phyloP scores from a whole-genome alignment of 441 rosid genomes.

The Geranium incanum region DNA sequence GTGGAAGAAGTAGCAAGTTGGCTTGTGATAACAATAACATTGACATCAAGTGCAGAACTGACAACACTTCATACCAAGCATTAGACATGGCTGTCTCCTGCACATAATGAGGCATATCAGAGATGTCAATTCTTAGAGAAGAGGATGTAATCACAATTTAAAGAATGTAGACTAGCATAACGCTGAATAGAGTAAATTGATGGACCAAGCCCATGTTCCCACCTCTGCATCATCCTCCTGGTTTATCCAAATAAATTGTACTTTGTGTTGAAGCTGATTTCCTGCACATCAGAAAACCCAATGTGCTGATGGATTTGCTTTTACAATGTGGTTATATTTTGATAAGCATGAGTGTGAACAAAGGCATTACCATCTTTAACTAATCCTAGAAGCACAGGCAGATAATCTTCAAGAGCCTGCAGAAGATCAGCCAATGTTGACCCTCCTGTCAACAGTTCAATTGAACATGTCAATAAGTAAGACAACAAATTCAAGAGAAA shows the following conservation, averaged over 20 bases:
- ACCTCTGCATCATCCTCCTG: constrained; percentile 95
- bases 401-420: constrained; percentile 92
- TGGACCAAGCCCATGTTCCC: constrained; percentile 19
- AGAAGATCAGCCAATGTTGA: constrained; percentile 93
- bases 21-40: constrained; percentile 77
- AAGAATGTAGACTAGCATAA: not conserved
- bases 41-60: constrained; percentile 97
- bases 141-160: constrained; percentile 8
- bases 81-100: constrained; percentile 86
- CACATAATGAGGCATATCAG: constrained; percentile 26
- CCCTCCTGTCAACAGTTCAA: constrained; percentile 49
- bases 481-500: constrained; percentile 8
- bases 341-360: constrained; percentile 10
- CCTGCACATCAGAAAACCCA: constrained; percentile 33
- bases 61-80: constrained; percentile 91
- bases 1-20: constrained; percentile 83
- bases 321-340: constrained; percentile 1
- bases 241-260: constrained; percentile 82
- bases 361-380: constrained; percentile 63
- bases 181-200: not conserved
- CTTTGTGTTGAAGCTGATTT: constrained; percentile 61
- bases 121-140: constrained; percentile 15
- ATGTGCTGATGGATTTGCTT: not conserved
- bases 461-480: not conserved
- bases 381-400: constrained; percentile 84